phyloP scores from a whole-genome alignment of 1,284 basidiomycete species.

The Puccinia triticina region DNA sequence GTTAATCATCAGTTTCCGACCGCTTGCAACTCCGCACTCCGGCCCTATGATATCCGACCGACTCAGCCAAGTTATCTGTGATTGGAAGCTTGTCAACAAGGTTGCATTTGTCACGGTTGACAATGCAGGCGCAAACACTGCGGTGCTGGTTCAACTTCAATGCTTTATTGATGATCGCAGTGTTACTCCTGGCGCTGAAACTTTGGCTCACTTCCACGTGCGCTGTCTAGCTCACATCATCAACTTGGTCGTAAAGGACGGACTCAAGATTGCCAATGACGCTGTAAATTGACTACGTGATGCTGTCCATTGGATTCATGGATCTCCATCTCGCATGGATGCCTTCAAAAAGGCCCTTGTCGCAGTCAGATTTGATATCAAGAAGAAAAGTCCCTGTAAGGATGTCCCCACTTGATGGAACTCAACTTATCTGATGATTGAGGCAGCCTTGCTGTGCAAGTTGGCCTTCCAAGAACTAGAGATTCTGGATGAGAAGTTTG shows the following conservation, averaged over 20 bases:
- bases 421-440: constrained; percentile 8
- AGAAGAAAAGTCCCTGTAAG: background rate
- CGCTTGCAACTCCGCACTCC: background rate
- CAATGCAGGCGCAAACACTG: background rate
- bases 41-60: background rate
- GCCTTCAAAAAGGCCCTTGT: constrained; percentile 5
- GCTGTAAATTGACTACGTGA: no score
- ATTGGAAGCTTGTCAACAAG: background rate
- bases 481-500: background rate
- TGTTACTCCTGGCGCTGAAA: background rate
- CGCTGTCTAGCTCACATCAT: no score
- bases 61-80: background rate
- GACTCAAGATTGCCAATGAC: no score
- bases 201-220: no score
- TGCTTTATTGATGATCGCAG: background rate
- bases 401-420: constrained; percentile 20
- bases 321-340: no score
- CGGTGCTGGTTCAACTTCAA: background rate
- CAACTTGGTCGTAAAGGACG: no score
- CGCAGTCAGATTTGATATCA: background rate
- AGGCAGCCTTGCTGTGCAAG: background rate
- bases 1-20: background rate
- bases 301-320: no score
- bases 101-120: background rate
- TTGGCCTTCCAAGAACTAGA: background rate